Evolutionary conservation across 1,139 yeast species (phyloP), one percentile per base, ranked within the genome.

Genomic region (Nakaseomyces kungkrabaensis): DNA sequence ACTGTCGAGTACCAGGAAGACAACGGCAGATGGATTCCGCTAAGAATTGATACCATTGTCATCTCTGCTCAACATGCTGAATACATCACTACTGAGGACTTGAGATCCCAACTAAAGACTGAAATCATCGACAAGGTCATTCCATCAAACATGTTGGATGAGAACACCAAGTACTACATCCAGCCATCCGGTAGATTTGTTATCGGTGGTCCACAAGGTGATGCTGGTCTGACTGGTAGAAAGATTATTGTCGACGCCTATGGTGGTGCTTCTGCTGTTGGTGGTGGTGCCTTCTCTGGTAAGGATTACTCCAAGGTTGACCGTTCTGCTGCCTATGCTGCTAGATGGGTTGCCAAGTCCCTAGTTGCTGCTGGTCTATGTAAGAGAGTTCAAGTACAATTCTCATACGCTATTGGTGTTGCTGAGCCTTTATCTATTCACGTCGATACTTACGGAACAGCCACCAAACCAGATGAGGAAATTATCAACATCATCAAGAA

Each of bases 241-340:
- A 92, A 92, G 81, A 92, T 92, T 72, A 92, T 92, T 69, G 99
- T 92, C 70, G 99, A 92, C 75, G 95, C 98, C 59, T 92, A 92
- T 77, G 99, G 99, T 78, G 98, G 99, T 67, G 94, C 98, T 94
- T 97, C 98, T 75, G 97, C 98, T 67, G 98, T 92, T 79, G 99
- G 99, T 76, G 99, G 99, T 80, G 99, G 99, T 81, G 98, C 98
- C 60, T 92, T 94, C 89, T 86, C 96, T 57, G 99, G 99, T 75
- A 92, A 92, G 81, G 99, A 92, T 75, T 92, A 88, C 86, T 88
- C 97, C 71, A 92, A 92, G 81, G 99, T 92, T 68, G 99, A 92
- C 75, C 88, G 99, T 79, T 92, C 98, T 60, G 99, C 98, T 69
- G 98, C 98, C 61, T 92, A 92, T 71, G 97, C 98, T 68, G 98